phyloP scores from a whole-genome alignment of 208 protist species.

The Wallacemonas sp. region DNA sequence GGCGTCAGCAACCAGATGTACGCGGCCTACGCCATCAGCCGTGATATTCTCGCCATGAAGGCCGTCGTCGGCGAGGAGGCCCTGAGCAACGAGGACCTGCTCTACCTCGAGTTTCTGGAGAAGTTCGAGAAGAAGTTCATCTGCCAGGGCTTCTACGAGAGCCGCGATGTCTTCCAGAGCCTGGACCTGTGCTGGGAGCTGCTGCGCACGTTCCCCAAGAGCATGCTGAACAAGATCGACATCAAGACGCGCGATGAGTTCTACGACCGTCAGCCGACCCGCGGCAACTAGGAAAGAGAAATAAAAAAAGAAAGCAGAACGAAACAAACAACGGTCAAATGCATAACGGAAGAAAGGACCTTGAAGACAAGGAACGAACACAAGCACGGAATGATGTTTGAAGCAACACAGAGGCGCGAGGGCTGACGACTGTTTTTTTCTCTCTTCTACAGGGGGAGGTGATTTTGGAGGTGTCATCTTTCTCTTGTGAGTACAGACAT shows the following conservation, averaged over 20 bases:
- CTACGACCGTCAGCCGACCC: conserved; percentile 84
- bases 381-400: too few relatives aligned
- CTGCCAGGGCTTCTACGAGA: conserved; percentile 97
- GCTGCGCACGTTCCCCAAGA: conserved; percentile 98
- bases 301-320: conserved; percentile 17
- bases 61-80: conserved; percentile 99
- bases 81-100: conserved; percentile 97
- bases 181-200: conserved; percentile 99
- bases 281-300: conserved; percentile 29
- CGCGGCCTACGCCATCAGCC: conserved; percentile 99
- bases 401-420: too few relatives aligned
- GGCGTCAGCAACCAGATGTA: conserved; percentile 99
- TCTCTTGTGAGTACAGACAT: too few relatives aligned
- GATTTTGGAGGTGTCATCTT: too few relatives aligned
- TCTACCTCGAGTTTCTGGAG: conserved; percentile 99
- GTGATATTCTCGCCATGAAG: conserved; percentile 99
- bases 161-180: conserved; percentile 98
- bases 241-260: conserved; percentile 95
- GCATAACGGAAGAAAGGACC: conserved; percentile 5
- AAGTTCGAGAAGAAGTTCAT: conserved; percentile 99
- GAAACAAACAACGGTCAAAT: conserved; percentile 4
- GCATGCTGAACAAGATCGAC: conserved; percentile 98
- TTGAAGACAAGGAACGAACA: too few relatives aligned
- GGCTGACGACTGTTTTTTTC: too few relatives aligned
- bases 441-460: too few relatives aligned